Evolutionary conservation across 331 rosid species (phyloP), one percentile per base, ranked within the genome.

Genomic region (Dryas integrifolia): DNA sequence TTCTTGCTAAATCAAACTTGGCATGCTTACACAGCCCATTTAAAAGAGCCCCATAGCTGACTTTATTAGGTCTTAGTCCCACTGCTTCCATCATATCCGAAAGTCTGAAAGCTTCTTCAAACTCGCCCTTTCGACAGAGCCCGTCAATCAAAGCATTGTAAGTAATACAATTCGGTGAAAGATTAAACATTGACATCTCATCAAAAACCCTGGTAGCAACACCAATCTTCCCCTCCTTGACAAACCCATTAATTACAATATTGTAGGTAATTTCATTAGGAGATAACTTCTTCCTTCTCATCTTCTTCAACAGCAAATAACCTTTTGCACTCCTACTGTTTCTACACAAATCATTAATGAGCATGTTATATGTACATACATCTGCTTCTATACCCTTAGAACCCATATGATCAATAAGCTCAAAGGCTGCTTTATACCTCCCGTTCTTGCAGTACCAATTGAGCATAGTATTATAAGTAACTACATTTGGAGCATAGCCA

Each of bases 381-480:
- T 88, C 84, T 0, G 90, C 89, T 61, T 62, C 77, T 52, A 90
- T 83, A 62, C 95, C 97, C 89, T 78, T 90, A 59, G 88, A 78
- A 13, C 84, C 78, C 97, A 90, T 90, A 15, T 35, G 72, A 62
- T 88, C 86, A 72, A 90, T 90, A 77, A 88, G 73, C 72, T 85
- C 84, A 46, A 78, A 83, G 1, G 95, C 92, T 47, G 63, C 73
- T 75, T 85, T 86, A 71, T 82, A 83, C 83, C 85, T 85, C 58
- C 89, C 90, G 73, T 82, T 82, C 78, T 86, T 90, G 82, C 90
- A 90, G 75, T 85, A 88, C 92, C 95, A 86, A 82, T 80, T 85
- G 74, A 90, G 90, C 85, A 90, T 70, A 41, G 92, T 85, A 82
- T 90, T 90, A 70, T 88, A 90, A 45, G 88, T 88, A 59, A 88